Conservation (phyloP, 208 protist genomes). For the Trypanosoma boissoni region DNA sequence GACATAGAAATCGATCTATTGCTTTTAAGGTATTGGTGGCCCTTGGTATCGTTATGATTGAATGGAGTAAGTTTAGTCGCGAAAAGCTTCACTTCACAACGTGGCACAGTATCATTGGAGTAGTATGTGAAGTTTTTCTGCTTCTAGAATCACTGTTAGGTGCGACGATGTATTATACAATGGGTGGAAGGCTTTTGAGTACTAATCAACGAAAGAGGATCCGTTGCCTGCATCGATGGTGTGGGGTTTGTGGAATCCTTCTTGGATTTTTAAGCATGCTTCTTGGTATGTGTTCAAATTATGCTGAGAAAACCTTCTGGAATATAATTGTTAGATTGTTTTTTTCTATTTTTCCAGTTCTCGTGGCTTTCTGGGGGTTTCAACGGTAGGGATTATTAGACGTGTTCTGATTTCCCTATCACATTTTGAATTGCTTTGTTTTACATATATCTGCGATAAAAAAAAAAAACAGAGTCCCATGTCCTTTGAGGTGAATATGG, state of each 20-base stretch:
- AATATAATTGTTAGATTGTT: background rate
- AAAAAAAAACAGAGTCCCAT: no score
- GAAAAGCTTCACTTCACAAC: conserved; percentile 38
- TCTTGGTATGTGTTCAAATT: conserved; percentile 27
- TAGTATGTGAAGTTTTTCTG: conserved; percentile 20
- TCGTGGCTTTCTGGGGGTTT: conserved; percentile 23
- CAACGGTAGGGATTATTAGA: no score
- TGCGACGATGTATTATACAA: conserved; percentile 13
- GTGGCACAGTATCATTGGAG: conserved; percentile 39
- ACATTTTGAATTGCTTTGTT: background rate
- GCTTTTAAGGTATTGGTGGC: conserved; percentile 34
- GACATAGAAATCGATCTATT: conserved; percentile 39
- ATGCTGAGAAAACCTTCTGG: conserved; percentile 15
- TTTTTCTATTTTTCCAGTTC: conserved; percentile 16
- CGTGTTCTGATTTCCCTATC: background rate
- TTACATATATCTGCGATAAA: no score
- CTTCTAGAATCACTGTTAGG: conserved; percentile 21
- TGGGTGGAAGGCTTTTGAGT: background rate
- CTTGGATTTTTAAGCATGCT: conserved; percentile 13
- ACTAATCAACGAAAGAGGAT: background rate
- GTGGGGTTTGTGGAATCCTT: conserved; percentile 8
- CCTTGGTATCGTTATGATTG: conserved; percentile 42
- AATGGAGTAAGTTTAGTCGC: conserved; percentile 52
- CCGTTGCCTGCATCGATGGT: conserved; percentile 10
- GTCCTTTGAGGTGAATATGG: no score